Conservation (phyloP, 345 rosid genomes). For the Murraya koenigii region DNA sequence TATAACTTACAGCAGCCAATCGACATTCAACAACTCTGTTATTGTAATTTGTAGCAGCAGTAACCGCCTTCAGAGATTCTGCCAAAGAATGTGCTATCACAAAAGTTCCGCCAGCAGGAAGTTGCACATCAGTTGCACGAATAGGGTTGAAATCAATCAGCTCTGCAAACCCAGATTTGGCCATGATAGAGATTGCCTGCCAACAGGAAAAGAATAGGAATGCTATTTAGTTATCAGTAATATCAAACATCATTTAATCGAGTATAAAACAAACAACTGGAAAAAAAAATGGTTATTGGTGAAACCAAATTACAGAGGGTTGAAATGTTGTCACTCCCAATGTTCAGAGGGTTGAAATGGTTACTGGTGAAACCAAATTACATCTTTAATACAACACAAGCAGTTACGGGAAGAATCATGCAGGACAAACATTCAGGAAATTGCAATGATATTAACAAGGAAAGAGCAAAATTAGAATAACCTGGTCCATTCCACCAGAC, state of each 20-base stretch:
- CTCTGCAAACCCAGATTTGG: slow-evolving; percentile 94
- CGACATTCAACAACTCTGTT: slow-evolving; percentile 98
- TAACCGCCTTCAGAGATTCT: slow-evolving; percentile 93
- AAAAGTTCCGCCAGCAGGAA: slow-evolving; percentile 94
- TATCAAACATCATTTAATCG: background rate
- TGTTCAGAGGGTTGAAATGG: too few relatives aligned
- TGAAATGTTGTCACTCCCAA: background rate
- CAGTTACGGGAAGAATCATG: background rate
- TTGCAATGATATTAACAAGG: background rate
- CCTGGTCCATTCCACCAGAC: slow-evolving; percentile 99
- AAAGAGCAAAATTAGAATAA: slow-evolving; percentile 16
- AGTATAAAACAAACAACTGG: background rate
- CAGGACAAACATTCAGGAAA: background rate
- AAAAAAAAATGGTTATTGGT: background rate
- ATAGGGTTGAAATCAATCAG: slow-evolving; percentile 99
- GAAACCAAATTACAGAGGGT: background rate
- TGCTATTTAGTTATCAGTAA: background rate
- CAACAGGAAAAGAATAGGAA: slow-evolving; percentile 7
- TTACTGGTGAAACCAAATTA: too few relatives aligned
- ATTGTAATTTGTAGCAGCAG: slow-evolving; percentile 94
- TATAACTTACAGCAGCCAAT: slow-evolving; percentile 74
- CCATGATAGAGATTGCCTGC: slow-evolving; percentile 98
- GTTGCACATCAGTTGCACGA: slow-evolving; percentile 91
- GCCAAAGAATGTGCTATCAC: slow-evolving; percentile 94
- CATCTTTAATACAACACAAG: background rate